phyloP scores from a whole-genome alignment of 2,329 filamentous ascomycete genomes.

The Phialophora expanda region DNA sequence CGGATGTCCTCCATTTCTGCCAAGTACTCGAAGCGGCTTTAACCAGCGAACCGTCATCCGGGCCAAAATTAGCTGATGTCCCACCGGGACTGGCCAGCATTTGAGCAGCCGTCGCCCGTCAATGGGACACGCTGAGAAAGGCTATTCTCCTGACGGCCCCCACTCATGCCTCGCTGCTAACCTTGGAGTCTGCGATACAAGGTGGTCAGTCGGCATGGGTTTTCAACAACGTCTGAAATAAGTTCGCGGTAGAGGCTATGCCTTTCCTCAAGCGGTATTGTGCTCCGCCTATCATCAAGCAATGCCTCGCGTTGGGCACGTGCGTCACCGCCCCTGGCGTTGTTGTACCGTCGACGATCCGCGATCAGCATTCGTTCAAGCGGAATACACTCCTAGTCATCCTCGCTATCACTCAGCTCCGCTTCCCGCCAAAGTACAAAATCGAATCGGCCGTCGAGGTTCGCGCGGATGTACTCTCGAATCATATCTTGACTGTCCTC shows the following conservation, averaged over 20 bases:
- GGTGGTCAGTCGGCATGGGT: background rate
- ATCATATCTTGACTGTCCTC: constrained; percentile 43
- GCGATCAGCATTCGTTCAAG: background rate
- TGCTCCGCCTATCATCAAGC: background rate
- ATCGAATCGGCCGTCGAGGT: constrained; percentile 38
- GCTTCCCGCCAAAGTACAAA: constrained; percentile 38
- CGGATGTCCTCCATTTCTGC: constrained; percentile 69
- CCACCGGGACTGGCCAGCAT: background rate
- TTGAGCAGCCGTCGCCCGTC: background rate
- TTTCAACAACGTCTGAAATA: background rate
- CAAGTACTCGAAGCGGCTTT: constrained; percentile 31
- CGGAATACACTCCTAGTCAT: constrained; percentile 26
- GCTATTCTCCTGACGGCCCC: background rate
- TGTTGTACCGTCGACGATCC: background rate
- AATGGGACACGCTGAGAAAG: background rate
- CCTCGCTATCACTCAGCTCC: constrained; percentile 38
- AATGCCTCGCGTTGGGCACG: background rate
- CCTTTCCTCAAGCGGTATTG: background rate
- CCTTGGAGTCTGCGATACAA: background rate
- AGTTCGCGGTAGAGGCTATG: background rate
- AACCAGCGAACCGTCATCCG: constrained; percentile 17
- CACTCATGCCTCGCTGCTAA: background rate
- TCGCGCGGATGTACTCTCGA: constrained; percentile 38
- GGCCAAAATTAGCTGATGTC: background rate
- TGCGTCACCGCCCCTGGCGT: background rate